Conservation (phyloP, 345 rosid species). For the Murraya paniculata region DNA sequence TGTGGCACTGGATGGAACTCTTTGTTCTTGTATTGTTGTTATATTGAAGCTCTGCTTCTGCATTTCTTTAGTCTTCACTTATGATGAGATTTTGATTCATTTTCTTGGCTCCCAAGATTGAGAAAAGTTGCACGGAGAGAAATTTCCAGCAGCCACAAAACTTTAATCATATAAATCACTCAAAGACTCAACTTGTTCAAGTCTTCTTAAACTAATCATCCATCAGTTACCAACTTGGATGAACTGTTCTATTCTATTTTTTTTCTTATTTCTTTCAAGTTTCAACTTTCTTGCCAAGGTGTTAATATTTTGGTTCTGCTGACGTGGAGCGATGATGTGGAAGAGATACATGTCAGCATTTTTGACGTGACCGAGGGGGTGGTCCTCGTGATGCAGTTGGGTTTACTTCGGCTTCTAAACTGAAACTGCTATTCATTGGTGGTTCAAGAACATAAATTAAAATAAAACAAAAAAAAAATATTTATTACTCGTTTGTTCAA, state of each 20-base stretch:
- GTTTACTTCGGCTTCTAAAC: neutral
- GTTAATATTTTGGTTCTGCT: slow-evolving; percentile 6
- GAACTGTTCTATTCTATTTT: neutral
- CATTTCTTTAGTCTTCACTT: neutral
- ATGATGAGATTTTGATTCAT: neutral
- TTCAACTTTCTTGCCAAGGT: neutral
- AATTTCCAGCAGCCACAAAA: neutral
- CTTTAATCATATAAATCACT: neutral
- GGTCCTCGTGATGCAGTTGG: neutral
- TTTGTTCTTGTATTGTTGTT: slow-evolving; percentile 30
- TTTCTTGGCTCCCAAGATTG: slow-evolving; percentile 22
- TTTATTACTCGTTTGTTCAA: slow-evolving; percentile 23
- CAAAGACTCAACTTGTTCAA: neutral
- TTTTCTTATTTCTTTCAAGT: neutral
- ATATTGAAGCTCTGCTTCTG: slow-evolving; percentile 21
- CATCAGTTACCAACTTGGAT: no score
- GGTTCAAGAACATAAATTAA: slow-evolving; percentile 7
- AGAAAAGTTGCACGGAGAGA: neutral
- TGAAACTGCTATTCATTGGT: neutral
- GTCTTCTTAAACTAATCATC: neutral
- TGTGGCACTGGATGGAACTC: slow-evolving; percentile 20
- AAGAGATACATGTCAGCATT: neutral
- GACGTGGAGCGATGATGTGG: slow-evolving; percentile 1
- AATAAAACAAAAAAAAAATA: neutral
- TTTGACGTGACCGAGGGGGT: slow-evolving; percentile 14